A percentile compares a stretch with the other conserved stretches of the same genome.
phyloP scores from a whole-genome alignment of 2,329 filamentous ascomycete species.

The Fusarium virguliforme region DNA sequence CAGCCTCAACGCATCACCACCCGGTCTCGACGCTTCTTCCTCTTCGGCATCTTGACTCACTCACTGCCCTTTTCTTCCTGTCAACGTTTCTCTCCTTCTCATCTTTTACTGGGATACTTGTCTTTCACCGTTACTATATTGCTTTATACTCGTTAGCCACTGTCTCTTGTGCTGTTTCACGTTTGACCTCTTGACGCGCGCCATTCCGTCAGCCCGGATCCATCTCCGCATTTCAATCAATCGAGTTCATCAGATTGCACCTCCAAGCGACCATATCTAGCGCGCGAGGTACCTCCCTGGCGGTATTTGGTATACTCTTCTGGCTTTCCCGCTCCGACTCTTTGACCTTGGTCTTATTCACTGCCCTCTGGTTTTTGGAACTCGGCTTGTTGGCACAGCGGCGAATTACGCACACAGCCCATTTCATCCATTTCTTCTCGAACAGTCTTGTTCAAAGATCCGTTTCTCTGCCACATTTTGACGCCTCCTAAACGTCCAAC shows the following conservation, averaged over 20 bases:
- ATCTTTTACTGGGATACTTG: not conserved
- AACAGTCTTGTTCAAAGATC: not conserved
- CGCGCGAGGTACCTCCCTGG: slow-evolving; percentile 20
- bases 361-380: not conserved
- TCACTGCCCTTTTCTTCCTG: slow-evolving; percentile 8
- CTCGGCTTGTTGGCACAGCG: slow-evolving; percentile 4
- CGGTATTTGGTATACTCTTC: not conserved
- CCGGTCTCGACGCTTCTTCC: slow-evolving; percentile 6
- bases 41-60: slow-evolving; percentile 36
- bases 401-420: slow-evolving; percentile 22
- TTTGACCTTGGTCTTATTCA: too few species aligned
- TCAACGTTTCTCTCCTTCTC: slow-evolving; percentile 8
- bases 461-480: not conserved
- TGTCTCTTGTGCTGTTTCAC: slow-evolving; percentile 8
- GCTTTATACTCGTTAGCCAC: slow-evolving; percentile 1
- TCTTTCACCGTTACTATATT: not conserved
- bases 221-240: slow-evolving; percentile 34
- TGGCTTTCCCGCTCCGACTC: not conserved
- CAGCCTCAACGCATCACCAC: slow-evolving; percentile 29
- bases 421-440: slow-evolving; percentile 9
- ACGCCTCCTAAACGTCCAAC: not conserved
- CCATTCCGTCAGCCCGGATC: slow-evolving; percentile 18
- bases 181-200: slow-evolving; percentile 9
- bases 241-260: slow-evolving; percentile 21
- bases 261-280: slow-evolving; percentile 36